Percentiles rank a stretch among this genome's conserved stretches.
Evolutionary conservation across 495 filamentous ascomycete species (phyloP).

Genomic region (Neurospora sp.): DNA sequence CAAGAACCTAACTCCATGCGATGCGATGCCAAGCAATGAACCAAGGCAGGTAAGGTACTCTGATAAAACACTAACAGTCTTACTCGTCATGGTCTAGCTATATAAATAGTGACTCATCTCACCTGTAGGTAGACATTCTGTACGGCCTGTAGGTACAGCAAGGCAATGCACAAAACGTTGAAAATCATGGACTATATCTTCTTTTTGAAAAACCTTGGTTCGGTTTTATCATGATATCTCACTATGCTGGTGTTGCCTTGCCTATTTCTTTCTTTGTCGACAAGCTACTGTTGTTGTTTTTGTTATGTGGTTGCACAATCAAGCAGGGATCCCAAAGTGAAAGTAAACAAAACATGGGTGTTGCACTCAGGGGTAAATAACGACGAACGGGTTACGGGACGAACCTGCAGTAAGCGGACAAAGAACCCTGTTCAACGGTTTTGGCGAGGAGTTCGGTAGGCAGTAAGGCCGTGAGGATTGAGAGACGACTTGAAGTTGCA

Average conservation of each 20-base stretch:
- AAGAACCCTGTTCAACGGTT: neutral
- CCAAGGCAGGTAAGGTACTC: too few species aligned
- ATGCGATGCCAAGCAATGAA: neutral
- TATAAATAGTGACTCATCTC: too few species aligned
- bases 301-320: neutral
- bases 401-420: neutral
- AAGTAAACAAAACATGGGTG: neutral
- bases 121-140: too few species aligned
- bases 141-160: too few species aligned
- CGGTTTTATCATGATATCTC: too few species aligned
- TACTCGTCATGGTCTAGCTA: too few species aligned
- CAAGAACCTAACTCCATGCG: neutral
- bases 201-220: neutral
- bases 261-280: neutral
- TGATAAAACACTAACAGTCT: too few species aligned
- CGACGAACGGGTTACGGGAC: neutral
- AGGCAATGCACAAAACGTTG: neutral
- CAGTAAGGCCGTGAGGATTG: neutral
- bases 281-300: neutral
- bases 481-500: neutral
- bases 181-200: neutral
- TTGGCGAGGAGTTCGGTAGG: neutral
- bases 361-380: neutral
- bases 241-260: too few species aligned
- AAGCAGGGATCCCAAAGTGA: neutral